Conservation (phyloP, 139 green algal species). For the Chlorella sorokiniana region DNA sequence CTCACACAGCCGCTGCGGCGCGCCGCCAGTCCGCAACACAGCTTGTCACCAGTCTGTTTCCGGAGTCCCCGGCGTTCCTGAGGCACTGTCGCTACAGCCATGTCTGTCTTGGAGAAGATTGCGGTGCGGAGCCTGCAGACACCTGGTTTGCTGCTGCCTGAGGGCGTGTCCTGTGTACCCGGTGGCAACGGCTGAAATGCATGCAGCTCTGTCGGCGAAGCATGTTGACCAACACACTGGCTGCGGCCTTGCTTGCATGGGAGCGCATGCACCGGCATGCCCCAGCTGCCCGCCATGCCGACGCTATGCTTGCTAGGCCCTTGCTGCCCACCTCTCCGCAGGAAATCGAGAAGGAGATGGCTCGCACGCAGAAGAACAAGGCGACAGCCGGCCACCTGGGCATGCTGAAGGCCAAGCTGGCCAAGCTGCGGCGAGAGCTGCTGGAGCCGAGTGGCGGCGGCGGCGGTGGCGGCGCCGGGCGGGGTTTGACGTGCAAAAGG, state of each 20-base stretch:
- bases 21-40: no score
- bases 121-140: no score
- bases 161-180: neutral
- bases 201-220: no score
- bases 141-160: constrained; percentile 7
- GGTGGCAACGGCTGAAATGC: neutral
- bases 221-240: no score
- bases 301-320: neutral
- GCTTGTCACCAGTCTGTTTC: no score
- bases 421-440: constrained; percentile 95
- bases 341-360: constrained; percentile 94
- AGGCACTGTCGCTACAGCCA: no score
- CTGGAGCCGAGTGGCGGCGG: constrained; percentile 76
- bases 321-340: neutral
- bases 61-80: no score
- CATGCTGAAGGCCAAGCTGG: constrained; percentile 97
- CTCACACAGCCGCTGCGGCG: no score
- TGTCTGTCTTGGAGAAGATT: constrained; percentile 45
- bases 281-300: neutral
- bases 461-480: constrained; percentile 83
- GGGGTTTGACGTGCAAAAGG: constrained; percentile 98
- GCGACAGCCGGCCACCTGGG: constrained; percentile 91
- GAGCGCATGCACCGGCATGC: neutral
- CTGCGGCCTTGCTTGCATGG: no score
- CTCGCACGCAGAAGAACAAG: constrained; percentile 99